A percentile compares a stretch with the other conserved stretches of the same genome.
phyloP scores from a whole-genome alignment of 2,329 filamentous ascomycete genomes.

The Neofusicoccum cordaticola region DNA sequence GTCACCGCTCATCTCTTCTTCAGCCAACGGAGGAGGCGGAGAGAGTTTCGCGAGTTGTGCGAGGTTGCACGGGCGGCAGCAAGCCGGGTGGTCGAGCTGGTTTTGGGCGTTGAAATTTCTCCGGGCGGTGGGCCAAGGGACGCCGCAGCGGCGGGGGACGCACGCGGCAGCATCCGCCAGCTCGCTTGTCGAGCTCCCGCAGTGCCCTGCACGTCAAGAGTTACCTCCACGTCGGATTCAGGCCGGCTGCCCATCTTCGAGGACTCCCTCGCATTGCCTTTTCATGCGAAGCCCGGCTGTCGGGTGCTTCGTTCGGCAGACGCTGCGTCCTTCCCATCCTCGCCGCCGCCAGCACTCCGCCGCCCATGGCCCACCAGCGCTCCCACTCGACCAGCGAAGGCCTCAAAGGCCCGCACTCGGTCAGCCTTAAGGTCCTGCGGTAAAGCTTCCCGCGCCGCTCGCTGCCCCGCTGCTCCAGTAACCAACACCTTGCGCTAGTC shows the following conservation, averaged over 20 bases:
- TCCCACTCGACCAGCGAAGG: conserved; percentile 37
- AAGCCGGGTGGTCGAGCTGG: not conserved
- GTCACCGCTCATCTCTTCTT: conserved; percentile 17
- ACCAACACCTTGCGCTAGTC: conserved; percentile 48
- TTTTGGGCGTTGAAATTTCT: conserved; percentile 4
- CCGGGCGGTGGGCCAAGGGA: not conserved
- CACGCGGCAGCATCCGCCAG: conserved; percentile 9
- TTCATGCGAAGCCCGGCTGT: not conserved
- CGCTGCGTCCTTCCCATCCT: not conserved
- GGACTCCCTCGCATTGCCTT: not conserved
- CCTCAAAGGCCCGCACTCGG: conserved; percentile 63
- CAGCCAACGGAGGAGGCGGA: not conserved
- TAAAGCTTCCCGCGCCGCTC: conserved; percentile 55
- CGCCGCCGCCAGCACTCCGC: not conserved
- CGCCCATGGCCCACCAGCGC: conserved; percentile 38
- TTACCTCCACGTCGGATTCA: not conserved
- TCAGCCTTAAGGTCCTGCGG: conserved; percentile 80
- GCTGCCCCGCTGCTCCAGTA: not conserved
- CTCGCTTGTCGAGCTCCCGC: conserved; percentile 6
- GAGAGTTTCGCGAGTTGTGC: not conserved
- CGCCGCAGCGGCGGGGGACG: not conserved
- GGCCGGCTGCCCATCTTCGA: not conserved
- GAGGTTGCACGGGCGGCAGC: not conserved
- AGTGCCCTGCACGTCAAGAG: conserved; percentile 7
- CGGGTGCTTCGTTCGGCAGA: not conserved